phyloP scores from a whole-genome alignment of 2,329 filamentous ascomycete genomes.

The Penicillium sp. region DNA sequence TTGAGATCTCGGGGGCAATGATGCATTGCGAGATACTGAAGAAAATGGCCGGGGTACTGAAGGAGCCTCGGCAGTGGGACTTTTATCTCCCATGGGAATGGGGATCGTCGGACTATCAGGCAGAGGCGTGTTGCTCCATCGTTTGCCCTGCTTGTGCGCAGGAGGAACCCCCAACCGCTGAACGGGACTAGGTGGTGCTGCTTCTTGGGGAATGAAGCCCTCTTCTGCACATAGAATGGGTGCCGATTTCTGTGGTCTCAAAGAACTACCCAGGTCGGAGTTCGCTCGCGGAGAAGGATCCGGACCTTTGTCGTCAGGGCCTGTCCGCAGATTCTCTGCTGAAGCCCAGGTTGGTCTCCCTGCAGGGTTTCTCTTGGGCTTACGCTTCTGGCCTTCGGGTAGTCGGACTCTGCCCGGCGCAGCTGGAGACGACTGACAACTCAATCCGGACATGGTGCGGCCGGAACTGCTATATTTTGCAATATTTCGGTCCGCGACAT shows the following conservation, averaged over 20 bases:
- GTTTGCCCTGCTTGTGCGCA: constrained; percentile 32
- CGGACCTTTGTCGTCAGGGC: constrained; percentile 8
- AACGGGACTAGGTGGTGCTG: constrained; percentile 11
- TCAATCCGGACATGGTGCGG: constrained; percentile 24
- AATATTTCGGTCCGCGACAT: constrained; percentile 45
- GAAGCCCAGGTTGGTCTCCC: constrained; percentile 22
- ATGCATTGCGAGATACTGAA: constrained; percentile 12
- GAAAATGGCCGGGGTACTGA: constrained; percentile 12
- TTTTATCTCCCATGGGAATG: constrained; percentile 13
- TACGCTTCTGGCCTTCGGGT: constrained; percentile 10
- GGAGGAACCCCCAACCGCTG: constrained; percentile 33
- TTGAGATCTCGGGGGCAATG: constrained; percentile 12
- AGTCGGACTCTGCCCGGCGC: constrained; percentile 21
- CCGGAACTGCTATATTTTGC: constrained; percentile 24
- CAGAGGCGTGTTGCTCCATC: constrained; percentile 35
- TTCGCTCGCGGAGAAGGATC: constrained; percentile 4
- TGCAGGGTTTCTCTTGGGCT: constrained; percentile 9
- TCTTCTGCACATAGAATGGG: constrained; percentile 31
- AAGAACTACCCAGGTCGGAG: constrained; percentile 2
- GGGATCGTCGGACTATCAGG: constrained; percentile 39
- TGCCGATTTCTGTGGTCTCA: constrained; percentile 35
- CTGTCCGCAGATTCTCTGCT: constrained; percentile 26
- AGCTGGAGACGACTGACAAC: constrained; percentile 20
- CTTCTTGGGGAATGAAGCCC: constrained; percentile 10
- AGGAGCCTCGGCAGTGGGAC: constrained; percentile 6